Conservation (phyloP, 1,139 yeast genomes). For the Blastobotrys ciferrii region DNA sequence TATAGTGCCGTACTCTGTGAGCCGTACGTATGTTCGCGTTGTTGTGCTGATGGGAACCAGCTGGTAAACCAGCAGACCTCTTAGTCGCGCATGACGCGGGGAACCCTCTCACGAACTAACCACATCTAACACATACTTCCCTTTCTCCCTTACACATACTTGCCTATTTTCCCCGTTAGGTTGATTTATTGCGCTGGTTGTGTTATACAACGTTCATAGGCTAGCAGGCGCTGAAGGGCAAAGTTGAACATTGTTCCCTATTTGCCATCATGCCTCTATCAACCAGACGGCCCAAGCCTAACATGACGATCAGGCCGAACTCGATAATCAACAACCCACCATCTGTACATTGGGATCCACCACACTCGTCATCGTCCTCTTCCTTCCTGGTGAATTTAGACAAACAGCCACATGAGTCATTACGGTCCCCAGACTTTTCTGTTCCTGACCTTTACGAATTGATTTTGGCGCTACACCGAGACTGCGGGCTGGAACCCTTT, state of each 20-base stretch:
- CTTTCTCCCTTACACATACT: no score
- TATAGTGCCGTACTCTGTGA: no score
- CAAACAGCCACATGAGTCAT: conserved; percentile 6
- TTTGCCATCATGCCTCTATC: conserved; percentile 1
- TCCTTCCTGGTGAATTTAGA: conserved; percentile 11
- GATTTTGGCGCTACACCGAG: conserved; percentile 33
- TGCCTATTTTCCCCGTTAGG: no score
- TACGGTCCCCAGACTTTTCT: conserved; percentile 8
- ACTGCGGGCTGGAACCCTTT: conserved; percentile 35
- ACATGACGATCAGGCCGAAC: conserved; percentile 5
- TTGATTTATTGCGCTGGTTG: no score
- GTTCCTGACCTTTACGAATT: conserved; percentile 33
- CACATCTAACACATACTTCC: background rate
- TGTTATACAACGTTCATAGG: no score
- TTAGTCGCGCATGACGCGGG: no score
- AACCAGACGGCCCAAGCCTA: conserved; percentile 7
- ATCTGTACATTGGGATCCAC: conserved; percentile 13
- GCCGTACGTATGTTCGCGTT: no score
- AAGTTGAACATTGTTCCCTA: background rate
- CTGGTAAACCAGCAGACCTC: no score
- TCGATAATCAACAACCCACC: background rate
- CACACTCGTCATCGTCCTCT: conserved; percentile 11
- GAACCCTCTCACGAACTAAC: background rate
- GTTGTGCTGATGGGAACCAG: no score
- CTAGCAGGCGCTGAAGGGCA: background rate